Evolutionary conservation across 805 yeast species (phyloP), one percentile per base, ranked within the genome.

Genomic region (Debaryomyces prosopidis): DNA sequence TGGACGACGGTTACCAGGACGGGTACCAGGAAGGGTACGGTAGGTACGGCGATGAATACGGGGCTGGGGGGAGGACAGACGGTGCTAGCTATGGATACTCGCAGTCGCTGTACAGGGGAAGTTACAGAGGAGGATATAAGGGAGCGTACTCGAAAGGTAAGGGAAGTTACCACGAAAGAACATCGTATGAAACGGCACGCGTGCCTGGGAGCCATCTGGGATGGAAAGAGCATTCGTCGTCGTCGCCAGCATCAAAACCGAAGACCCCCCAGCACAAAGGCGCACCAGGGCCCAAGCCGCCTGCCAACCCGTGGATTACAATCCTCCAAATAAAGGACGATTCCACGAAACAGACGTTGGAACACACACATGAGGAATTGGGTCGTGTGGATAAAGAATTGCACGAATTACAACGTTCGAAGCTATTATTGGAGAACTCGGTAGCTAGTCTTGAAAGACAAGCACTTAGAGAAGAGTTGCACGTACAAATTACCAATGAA

Each of bases 401-500:
- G 7, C 23, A 50, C 3, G 57, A 51, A 15, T 54, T 67, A n/a
- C 70, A 67, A 40, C 47, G 44, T 16, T 55, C 57, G 20, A 52
- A 57, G 31, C 44, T 54, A 14, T 56, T 52, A 50, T 54, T 68
- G 34, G 54, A 54, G 32, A 44, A 43, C 18, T 43, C 52, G 2
- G 46, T 62, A 12, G 47, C 42, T 11, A 44, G 44, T 6, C 43
- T 65, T 28, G 60, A 60, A 37, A 45, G 51, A 9, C 66, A 65
- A 42, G 60, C 64, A 1, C 49, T 36, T 28, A 52, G 66, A 39
- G 76, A 73, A 43, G 67, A 57, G 15, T 49, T 69, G 32, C 63
- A 66, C 46, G 72, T 63, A 6, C 63, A 63, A 42, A 42, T 69
- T n/a, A 62, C 72, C 27, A 74, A 63, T 36, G 82, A 79, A 48